These are phyloP conservation scores for Solanum lycopersicoides DNA, from an alignment of 257 asterid genomes.

Conservation along the genomic window DNA sequence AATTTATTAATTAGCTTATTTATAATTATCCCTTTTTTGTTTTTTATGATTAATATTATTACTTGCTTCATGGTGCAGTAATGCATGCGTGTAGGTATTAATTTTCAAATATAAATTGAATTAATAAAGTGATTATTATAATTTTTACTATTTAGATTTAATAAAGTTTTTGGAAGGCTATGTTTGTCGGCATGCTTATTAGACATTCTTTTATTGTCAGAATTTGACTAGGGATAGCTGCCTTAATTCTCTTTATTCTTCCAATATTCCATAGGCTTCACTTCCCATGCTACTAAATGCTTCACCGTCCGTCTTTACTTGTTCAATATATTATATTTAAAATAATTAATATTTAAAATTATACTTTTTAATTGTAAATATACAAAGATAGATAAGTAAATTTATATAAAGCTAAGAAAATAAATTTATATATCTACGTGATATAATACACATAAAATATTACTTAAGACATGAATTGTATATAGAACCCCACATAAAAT, in stretches of 20 bases:
- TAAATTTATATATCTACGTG: fast-evolving
- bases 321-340: too few relatives aligned
- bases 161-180: conserved; percentile 3
- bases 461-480: too few relatives aligned
- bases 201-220: conserved; percentile 9
- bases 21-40: neutral
- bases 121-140: neutral
- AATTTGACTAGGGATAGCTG: conserved; percentile 9
- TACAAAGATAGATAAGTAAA: too few relatives aligned
- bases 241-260: conserved; percentile 5
- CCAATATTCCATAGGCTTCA: conserved; percentile 7
- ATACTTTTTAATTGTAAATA: too few relatives aligned
- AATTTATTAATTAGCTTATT: neutral
- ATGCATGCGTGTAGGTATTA: conserved; percentile 25
- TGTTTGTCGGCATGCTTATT: conserved; percentile 2
- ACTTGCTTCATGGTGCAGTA: conserved; percentile 1
- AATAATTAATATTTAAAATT: too few relatives aligned
- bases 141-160: neutral
- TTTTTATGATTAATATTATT: neutral
- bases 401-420: too few relatives aligned
- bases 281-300: neutral
- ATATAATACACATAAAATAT: too few relatives aligned
- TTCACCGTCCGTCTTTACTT: neutral
- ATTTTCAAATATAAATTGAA: neutral
- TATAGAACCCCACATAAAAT: fast-evolving